Evolutionary conservation across 2,329 filamentous ascomycete genomes (phyloP).

Genomic region (Fusarium armeniacum): DNA sequence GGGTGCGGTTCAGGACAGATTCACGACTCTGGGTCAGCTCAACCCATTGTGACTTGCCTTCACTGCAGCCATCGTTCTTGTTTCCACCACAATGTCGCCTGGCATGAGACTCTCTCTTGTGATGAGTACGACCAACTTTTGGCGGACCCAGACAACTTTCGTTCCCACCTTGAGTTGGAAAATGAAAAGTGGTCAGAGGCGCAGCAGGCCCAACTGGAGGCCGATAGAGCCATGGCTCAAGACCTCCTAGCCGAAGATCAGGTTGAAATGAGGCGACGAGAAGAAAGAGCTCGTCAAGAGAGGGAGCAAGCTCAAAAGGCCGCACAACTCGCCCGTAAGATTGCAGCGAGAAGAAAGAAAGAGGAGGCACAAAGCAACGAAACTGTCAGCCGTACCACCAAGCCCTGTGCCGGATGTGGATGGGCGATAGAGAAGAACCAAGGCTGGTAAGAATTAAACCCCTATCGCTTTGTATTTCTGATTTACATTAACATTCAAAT

Average conservation of each 20-base stretch:
- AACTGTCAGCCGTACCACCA: constrained; percentile 53
- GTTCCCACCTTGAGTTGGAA: constrained; percentile 54
- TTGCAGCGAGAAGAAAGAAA: constrained; percentile 48
- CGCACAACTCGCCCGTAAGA: constrained; percentile 48
- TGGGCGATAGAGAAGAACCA: constrained; percentile 58
- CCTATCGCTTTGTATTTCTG: neutral
- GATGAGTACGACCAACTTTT: constrained; percentile 59
- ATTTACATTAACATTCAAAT: constrained; percentile 43
- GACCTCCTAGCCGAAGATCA: constrained; percentile 53
- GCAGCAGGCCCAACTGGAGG: constrained; percentile 63
- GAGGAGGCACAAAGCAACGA: constrained; percentile 55
- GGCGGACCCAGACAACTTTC: constrained; percentile 57
- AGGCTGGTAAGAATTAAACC: constrained; percentile 57
- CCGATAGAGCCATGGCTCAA: constrained; percentile 56
- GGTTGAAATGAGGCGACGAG: constrained; percentile 45
- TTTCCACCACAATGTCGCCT: constrained; percentile 58
- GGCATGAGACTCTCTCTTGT: constrained; percentile 60
- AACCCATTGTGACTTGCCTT: constrained; percentile 60
- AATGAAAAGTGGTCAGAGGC: constrained; percentile 56
- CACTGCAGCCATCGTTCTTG: constrained; percentile 59
- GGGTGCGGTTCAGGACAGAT: constrained; percentile 67
- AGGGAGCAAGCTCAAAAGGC: constrained; percentile 47
- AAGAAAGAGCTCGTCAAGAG: constrained; percentile 43
- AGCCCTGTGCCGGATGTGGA: constrained; percentile 57
- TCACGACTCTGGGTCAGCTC: constrained; percentile 58